Conservation (phyloP, 805 yeast genomes). For the Spathaspora girioi region DNA sequence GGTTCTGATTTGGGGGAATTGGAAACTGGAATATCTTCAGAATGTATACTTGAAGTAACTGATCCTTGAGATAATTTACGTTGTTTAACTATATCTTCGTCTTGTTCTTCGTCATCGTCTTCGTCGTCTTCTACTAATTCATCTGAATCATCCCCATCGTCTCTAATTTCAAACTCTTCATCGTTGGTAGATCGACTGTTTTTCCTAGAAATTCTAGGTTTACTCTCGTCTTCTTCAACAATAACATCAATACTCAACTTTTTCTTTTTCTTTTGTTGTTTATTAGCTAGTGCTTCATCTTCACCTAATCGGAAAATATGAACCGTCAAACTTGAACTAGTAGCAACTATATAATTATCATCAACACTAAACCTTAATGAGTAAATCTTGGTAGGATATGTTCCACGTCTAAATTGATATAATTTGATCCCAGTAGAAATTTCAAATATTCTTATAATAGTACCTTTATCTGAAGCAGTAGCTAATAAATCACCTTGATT, state of each 20-base stretch:
- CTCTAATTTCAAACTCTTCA: slow-evolving; percentile 16
- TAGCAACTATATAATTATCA: slow-evolving; percentile 70
- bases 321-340: slow-evolving; percentile 87
- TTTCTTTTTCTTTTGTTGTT: slow-evolving; percentile 24
- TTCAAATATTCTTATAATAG: slow-evolving; percentile 78
- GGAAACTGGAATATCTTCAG: slow-evolving; percentile 15
- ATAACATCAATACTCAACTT: slow-evolving; percentile 22
- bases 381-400: slow-evolving; percentile 77
- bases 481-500: slow-evolving; percentile 78
- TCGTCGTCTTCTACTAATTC: slow-evolving; percentile 29
- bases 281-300: slow-evolving; percentile 38
- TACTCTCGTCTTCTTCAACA: slow-evolving; percentile 21
- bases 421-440: slow-evolving; percentile 60
- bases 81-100: slow-evolving; percentile 26
- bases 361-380: slow-evolving; percentile 74
- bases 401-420: slow-evolving; percentile 78
- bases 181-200: slow-evolving; percentile 7
- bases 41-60: slow-evolving; percentile 29
- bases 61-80: slow-evolving; percentile 39
- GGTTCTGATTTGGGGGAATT: slow-evolving; percentile 46
- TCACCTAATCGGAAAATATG: slow-evolving; percentile 81
- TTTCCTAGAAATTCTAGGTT: slow-evolving; percentile 1
- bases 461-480: slow-evolving; percentile 87
- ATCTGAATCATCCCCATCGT: slow-evolving; percentile 21
- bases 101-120: slow-evolving; percentile 6